phyloP scores from a whole-genome alignment of 73 alveolate genomes.

The Blepharisma stoltei region DNA sequence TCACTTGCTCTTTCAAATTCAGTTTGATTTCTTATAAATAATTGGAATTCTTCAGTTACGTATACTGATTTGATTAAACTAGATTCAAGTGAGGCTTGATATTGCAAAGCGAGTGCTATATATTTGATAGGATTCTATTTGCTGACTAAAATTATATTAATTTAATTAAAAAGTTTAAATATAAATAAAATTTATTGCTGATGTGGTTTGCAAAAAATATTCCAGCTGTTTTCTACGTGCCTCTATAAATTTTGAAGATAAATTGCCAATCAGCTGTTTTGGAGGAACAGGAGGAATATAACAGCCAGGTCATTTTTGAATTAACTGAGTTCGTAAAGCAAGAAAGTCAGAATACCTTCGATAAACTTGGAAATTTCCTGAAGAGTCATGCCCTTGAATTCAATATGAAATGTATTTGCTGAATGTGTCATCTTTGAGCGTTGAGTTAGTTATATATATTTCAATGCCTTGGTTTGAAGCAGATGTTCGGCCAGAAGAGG shows the following conservation, averaged over 20 bases:
- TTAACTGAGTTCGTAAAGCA: constrained; percentile 32
- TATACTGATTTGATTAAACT: too few species aligned
- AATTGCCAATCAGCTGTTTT: constrained; percentile 37
- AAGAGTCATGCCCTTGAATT: constrained; percentile 47
- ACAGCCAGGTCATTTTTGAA: constrained; percentile 59
- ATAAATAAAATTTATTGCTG: too few species aligned
- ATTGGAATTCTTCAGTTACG: too few species aligned
- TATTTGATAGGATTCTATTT: too few species aligned
- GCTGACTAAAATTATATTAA: too few species aligned
- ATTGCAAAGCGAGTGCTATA: too few species aligned
- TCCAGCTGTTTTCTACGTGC: constrained; percentile 11
- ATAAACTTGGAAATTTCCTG: constrained; percentile 43
- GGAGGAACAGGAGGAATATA: constrained; percentile 60
- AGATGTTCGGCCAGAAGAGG: too few species aligned
- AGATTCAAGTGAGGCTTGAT: too few species aligned
- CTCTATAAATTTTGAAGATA: constrained; percentile 4
- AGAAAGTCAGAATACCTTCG: constrained; percentile 50
- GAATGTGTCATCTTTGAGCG: constrained; percentile 26
- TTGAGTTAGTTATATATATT: neutral
- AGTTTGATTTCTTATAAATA: too few species aligned
- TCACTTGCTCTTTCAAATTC: too few species aligned
- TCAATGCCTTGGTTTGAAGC: too few species aligned
- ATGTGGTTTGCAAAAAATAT: neutral
- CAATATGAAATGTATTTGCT: constrained; percentile 39
- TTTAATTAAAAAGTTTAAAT: too few species aligned